Conservation (phyloP, 2,329 filamentous ascomycete genomes). For the Cladosporium austrohemisphaericum region DNA sequence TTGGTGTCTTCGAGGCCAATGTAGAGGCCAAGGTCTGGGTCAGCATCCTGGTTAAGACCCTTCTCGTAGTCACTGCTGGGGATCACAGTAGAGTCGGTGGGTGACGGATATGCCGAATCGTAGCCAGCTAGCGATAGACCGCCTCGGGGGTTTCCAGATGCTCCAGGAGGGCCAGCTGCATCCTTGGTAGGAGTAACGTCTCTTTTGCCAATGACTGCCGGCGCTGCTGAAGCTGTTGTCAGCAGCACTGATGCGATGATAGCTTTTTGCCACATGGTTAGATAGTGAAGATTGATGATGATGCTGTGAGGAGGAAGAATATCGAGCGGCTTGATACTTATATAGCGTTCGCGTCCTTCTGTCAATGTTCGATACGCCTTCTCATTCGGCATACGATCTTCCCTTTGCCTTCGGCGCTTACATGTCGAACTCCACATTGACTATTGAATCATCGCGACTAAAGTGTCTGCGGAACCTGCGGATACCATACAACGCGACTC, state of each 20-base stretch:
- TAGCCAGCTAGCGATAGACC: conserved; percentile 33
- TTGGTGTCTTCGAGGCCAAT: conserved; percentile 37
- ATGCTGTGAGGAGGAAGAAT: background rate
- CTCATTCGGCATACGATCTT: too few relatives aligned
- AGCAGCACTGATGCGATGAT: background rate
- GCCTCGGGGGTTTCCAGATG: conserved; percentile 36
- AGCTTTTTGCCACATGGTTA: conserved; percentile 1
- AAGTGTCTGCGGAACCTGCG: background rate
- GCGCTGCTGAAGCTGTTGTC: conserved; percentile 6
- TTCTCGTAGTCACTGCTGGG: conserved; percentile 36
- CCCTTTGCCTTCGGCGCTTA: too few relatives aligned
- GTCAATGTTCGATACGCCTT: too few relatives aligned
- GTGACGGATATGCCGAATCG: conserved; percentile 20
- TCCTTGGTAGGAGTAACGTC: conserved; percentile 18
- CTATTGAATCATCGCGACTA: too few relatives aligned
- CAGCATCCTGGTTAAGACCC: conserved; percentile 35
- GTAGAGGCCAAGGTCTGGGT: conserved; percentile 37
- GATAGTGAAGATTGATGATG: background rate
- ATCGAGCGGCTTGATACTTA: background rate
- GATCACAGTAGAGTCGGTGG: conserved; percentile 27
- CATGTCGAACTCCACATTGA: too few relatives aligned
- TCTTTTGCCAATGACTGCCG: background rate
- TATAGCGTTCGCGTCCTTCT: background rate
- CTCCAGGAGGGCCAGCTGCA: conserved; percentile 31
- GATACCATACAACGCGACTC: background rate